A percentile compares a stretch with the other conserved stretches of the same genome.
Evolutionary conservation across 306 rosid species (phyloP).

Genomic region (Sophora flavescens): DNA sequence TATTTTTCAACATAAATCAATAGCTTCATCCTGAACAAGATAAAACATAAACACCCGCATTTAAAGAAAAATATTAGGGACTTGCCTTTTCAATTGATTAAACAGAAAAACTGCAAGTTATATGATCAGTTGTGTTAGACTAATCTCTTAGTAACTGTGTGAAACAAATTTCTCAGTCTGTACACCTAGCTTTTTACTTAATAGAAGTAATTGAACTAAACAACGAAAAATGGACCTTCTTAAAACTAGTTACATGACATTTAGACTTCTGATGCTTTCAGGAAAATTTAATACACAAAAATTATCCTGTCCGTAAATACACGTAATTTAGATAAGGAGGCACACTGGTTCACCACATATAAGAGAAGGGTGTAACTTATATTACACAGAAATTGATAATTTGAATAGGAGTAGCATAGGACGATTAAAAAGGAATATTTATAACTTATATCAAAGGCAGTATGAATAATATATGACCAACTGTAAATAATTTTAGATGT

Average conservation of each 20-base stretch:
- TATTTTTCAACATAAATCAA: constrained; percentile 7
- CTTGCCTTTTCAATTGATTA: not conserved
- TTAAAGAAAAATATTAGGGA: not conserved
- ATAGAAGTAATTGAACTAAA: constrained; percentile 7
- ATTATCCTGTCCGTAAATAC: constrained; percentile 21
- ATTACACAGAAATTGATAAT: not conserved
- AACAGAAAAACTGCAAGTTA: not conserved
- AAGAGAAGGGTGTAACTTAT: not conserved
- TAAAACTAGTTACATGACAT: constrained; percentile 17
- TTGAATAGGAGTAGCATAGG: not conserved
- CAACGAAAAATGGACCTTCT: not conserved
- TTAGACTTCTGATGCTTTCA: not conserved
- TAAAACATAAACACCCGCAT: not conserved
- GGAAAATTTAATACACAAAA: constrained; percentile 19
- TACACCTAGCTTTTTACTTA: constrained; percentile 18
- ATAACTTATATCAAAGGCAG: not conserved
- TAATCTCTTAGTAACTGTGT: not conserved
- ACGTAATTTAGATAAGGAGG: constrained; percentile 1
- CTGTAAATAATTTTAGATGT: constrained; percentile 1
- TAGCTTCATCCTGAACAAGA: constrained; percentile 35
- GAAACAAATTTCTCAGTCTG: constrained; percentile 31
- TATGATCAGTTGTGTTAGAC: not conserved
- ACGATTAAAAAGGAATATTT: not conserved
- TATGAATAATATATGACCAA: constrained; percentile 10
- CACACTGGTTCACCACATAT: constrained; percentile 4